A percentile compares a stretch with the other conserved stretches of the same genome.
Conservation (phyloP, 2,329 filamentous ascomycete species). For the Colletotrichum sojae region DNA sequence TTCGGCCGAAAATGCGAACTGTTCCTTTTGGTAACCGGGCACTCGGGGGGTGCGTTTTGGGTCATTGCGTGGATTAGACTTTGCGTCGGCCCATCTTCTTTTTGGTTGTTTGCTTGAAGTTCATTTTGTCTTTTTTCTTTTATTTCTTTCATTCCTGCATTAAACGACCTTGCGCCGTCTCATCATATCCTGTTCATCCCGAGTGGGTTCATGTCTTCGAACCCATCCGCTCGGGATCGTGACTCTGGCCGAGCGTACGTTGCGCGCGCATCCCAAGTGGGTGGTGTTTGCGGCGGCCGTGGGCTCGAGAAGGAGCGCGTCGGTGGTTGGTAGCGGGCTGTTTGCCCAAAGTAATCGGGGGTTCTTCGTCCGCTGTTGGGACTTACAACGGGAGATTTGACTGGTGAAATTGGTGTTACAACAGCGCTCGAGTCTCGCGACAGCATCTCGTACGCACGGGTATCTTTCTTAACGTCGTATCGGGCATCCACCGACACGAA, state of each 20-base stretch:
- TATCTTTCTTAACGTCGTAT: constrained; percentile 71
- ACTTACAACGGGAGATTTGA: constrained; percentile 49
- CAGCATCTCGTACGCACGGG: constrained; percentile 86
- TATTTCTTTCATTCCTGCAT: constrained; percentile 21
- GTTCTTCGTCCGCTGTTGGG: constrained; percentile 59
- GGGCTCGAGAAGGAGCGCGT: constrained; percentile 70
- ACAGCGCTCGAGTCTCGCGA: constrained; percentile 68
- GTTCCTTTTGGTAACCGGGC: not conserved
- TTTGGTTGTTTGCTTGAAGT: not conserved
- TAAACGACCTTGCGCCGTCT: constrained; percentile 18
- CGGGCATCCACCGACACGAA: constrained; percentile 91
- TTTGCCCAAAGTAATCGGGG: constrained; percentile 69
- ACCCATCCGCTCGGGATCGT: constrained; percentile 44
- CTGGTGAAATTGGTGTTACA: constrained; percentile 66
- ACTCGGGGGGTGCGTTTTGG: constrained; percentile 17
- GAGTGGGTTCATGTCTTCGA: constrained; percentile 66
- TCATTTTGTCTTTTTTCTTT: constrained; percentile 6
- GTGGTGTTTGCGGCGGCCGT: constrained; percentile 59
- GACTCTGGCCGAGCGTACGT: constrained; percentile 53
- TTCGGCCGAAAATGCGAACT: constrained; percentile 27
- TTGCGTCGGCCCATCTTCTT: not conserved
- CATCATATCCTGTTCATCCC: constrained; percentile 69
- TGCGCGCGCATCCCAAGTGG: constrained; percentile 59
- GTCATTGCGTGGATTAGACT: constrained; percentile 1
- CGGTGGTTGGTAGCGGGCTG: constrained; percentile 69